phyloP scores from a whole-genome alignment of 1,139 yeast species.

The Geotrichum bryndzae region DNA sequence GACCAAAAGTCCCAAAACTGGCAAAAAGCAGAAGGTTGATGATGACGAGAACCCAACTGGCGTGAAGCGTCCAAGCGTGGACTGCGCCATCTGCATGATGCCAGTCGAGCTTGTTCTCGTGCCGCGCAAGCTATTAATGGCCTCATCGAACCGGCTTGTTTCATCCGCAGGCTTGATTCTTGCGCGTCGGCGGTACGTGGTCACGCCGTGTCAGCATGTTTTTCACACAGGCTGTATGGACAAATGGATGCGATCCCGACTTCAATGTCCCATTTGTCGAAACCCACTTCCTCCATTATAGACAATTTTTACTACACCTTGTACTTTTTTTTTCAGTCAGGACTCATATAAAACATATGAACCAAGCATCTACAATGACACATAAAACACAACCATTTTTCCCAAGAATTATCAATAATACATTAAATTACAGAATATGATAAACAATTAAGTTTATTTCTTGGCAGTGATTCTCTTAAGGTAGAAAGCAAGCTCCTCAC shows the following conservation, averaged over 20 bases:
- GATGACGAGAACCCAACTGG: background rate
- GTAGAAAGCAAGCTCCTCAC: conserved; percentile 99
- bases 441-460: conserved; percentile 54
- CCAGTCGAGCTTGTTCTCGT: conserved; percentile 56
- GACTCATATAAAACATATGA: too few species aligned
- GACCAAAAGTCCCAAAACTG: background rate
- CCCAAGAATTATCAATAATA: background rate
- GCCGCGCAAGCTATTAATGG: conserved; percentile 23
- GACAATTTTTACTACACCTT: background rate
- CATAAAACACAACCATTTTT: background rate
- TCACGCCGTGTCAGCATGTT: conserved; percentile 86
- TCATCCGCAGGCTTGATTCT: conserved; percentile 34
- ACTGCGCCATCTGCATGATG: conserved; percentile 89
- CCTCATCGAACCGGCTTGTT: conserved; percentile 28
- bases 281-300: conserved; percentile 66
- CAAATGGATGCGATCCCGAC: conserved; percentile 85
- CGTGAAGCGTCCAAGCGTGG: conserved; percentile 33
- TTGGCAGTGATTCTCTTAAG: conserved; percentile 98
- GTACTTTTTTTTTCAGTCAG: background rate
- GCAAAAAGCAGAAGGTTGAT: background rate
- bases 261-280: conserved; percentile 93
- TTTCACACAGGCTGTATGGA: conserved; percentile 85
- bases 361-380: background rate
- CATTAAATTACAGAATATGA: background rate
- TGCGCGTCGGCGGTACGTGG: conserved; percentile 55